Conservation (phyloP, 2,329 filamentous ascomycete genomes). For the Cytospora mali region DNA sequence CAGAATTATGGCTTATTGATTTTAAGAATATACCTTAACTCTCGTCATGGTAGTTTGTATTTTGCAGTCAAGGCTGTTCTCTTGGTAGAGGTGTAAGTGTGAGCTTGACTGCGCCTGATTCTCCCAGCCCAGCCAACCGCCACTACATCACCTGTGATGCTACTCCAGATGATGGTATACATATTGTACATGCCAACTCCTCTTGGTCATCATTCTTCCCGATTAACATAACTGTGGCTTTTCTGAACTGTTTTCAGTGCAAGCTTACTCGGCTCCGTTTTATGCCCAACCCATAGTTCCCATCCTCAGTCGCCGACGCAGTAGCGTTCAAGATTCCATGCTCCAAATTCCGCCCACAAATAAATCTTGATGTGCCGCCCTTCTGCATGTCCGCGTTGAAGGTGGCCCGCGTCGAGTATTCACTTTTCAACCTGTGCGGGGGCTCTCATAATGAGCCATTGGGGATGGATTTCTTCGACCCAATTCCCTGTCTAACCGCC, state of each 20-base stretch:
- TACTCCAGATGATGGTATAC: neutral
- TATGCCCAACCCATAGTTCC: neutral
- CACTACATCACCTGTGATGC: neutral
- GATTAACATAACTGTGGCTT: neutral
- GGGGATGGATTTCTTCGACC: neutral
- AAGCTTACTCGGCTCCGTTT: neutral
- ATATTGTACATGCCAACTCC: neutral
- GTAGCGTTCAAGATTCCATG: neutral
- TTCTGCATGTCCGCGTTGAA: neutral
- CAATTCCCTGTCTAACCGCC: too few relatives aligned
- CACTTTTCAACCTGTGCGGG: neutral
- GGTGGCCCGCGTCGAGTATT: neutral
- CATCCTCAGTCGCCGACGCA: neutral
- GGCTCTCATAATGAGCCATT: neutral
- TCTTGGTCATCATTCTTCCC: neutral
- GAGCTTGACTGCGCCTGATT: neutral
- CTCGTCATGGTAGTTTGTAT: neutral
- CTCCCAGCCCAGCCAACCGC: neutral
- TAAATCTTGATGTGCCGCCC: neutral
- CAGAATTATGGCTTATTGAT: neutral
- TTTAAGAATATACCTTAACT: neutral
- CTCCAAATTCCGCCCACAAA: neutral
- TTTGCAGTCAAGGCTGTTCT: neutral
- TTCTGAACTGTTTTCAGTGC: neutral
- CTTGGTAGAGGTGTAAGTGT: neutral